A percentile compares a stretch with the other conserved stretches of the same genome.
These are phyloP conservation scores for Alternaria brassicicola DNA, from an alignment of 2,329 filamentous ascomycete genomes.

Conservation along the genomic window DNA sequence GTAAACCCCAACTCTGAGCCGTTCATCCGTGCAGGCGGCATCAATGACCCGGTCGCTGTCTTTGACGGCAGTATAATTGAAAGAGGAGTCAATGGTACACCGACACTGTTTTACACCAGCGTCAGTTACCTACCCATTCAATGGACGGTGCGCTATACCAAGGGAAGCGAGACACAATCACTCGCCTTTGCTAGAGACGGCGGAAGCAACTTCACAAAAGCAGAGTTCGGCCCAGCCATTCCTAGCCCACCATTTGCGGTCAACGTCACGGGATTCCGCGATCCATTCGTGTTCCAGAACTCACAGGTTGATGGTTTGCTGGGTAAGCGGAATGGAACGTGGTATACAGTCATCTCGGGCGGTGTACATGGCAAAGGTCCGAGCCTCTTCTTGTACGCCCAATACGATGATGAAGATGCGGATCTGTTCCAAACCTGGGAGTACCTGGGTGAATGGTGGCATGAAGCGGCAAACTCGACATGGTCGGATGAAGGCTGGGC, in stretches of 20 bases:
- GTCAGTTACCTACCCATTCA: conserved; percentile 55
- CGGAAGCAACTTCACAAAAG: conserved; percentile 51
- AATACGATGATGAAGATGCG: conserved; percentile 34
- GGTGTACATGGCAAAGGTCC: conserved; percentile 51
- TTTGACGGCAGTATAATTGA: conserved; percentile 57
- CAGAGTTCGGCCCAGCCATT: conserved; percentile 49
- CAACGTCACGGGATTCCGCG: conserved; percentile 54
- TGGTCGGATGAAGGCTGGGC: conserved; percentile 31
- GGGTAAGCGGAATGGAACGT: conserved; percentile 44
- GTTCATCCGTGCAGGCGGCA: conserved; percentile 44
- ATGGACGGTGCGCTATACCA: conserved; percentile 55
- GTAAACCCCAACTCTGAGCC: conserved; percentile 36
- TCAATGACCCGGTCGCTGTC: conserved; percentile 55
- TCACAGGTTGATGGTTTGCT: conserved; percentile 46
- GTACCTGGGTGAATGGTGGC: conserved; percentile 50
- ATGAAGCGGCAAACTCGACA: conserved; percentile 43
- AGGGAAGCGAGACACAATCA: conserved; percentile 55
- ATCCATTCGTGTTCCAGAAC: conserved; percentile 53
- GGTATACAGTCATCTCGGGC: conserved; percentile 50
- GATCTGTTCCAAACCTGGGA: conserved; percentile 49
- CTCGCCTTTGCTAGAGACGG: conserved; percentile 52
- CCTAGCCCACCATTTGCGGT: conserved; percentile 49
- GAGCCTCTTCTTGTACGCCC: conserved; percentile 51
- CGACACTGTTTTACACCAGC: conserved; percentile 55
- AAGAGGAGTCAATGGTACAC: conserved; percentile 51